phyloP scores from a whole-genome alignment of 176 grass and related monocot genomes.

The Otatea glauca region DNA sequence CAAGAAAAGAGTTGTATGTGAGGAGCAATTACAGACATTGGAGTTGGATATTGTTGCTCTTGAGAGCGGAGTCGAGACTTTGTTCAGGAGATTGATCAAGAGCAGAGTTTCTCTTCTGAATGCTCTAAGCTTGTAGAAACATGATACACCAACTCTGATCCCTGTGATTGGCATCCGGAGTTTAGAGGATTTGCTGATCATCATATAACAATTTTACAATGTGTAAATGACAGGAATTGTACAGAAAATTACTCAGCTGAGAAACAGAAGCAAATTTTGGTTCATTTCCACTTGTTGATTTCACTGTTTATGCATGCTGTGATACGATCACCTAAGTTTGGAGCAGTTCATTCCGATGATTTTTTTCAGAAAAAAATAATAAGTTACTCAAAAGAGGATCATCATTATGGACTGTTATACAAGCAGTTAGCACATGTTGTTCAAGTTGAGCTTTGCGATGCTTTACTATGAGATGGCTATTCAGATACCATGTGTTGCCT shows the following conservation, averaged over 20 bases:
- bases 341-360: not conserved
- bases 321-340: constrained; percentile 1
- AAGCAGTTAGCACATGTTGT: not conserved
- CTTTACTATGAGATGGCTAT: not conserved
- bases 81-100: constrained; percentile 28
- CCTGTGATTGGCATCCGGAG: not conserved
- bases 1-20: not conserved
- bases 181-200: constrained; percentile 27
- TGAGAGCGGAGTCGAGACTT: not conserved
- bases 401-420: not conserved
- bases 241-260: not conserved
- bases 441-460: not conserved
- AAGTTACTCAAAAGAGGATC: not conserved
- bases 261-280: not conserved
- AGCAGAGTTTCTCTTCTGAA: constrained; percentile 41
- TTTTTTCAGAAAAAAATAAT: no score
- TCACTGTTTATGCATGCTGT: not conserved
- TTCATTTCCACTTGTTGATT: not conserved
- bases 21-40: constrained; percentile 35
- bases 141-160: not conserved
- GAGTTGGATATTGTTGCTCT: constrained; percentile 33
- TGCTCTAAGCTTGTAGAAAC: constrained; percentile 22
- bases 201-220: not conserved
- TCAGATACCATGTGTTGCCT: constrained; percentile 20
- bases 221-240: not conserved